phyloP scores from a whole-genome alignment of 495 filamentous ascomycete species.

The Podospora appendiculata region DNA sequence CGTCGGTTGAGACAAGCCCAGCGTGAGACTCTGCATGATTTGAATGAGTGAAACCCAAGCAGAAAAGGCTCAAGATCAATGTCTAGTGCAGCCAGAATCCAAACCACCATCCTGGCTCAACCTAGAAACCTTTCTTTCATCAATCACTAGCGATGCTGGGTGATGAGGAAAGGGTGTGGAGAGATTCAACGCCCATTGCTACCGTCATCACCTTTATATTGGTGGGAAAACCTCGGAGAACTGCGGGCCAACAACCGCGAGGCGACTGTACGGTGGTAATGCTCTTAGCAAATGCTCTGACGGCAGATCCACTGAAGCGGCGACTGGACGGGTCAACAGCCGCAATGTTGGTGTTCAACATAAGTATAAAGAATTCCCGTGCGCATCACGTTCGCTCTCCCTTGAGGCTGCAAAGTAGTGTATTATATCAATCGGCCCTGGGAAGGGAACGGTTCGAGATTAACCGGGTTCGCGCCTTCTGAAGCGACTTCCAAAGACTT shows the following conservation, averaged over 20 bases:
- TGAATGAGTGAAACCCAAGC: background rate
- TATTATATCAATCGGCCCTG: too few relatives aligned
- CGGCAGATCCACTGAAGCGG: conserved; percentile 1
- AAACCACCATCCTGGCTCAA: background rate
- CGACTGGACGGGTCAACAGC: background rate
- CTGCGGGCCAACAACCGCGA: background rate
- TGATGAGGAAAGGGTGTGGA: background rate
- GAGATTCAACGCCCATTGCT: background rate
- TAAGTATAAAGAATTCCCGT: too few relatives aligned
- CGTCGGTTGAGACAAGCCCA: background rate
- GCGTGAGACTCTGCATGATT: background rate
- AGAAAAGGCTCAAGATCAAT: background rate
- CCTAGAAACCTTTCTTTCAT: background rate
- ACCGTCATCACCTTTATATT: background rate
- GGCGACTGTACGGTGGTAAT: background rate
- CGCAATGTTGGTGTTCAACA: too few relatives aligned
- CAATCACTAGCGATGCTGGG: background rate
- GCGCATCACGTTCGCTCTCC: too few relatives aligned
- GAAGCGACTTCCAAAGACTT: too few relatives aligned
- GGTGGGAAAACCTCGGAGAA: background rate
- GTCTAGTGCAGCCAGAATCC: background rate
- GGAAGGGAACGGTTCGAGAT: too few relatives aligned
- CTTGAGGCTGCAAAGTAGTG: too few relatives aligned
- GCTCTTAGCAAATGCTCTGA: background rate
- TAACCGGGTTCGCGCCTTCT: too few relatives aligned